Conservation (phyloP, 306 rosid species). For the Adenanthera pavonina region DNA sequence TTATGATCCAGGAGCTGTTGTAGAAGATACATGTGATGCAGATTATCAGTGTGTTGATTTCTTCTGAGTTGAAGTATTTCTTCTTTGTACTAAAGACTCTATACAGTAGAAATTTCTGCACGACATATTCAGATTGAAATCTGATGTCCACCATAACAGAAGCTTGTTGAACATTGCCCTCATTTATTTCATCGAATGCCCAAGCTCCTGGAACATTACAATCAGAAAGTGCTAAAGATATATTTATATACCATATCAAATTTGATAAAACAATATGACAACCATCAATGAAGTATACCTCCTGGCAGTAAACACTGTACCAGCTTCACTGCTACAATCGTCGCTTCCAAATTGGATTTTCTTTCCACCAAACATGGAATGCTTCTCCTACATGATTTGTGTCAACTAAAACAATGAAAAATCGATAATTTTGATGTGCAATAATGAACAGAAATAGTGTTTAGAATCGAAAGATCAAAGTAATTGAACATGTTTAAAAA, state of each 20-base stretch:
- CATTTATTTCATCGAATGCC: constrained; percentile 63
- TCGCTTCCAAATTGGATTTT: constrained; percentile 52
- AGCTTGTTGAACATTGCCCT: constrained; percentile 33
- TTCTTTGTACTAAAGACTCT: constrained; percentile 28
- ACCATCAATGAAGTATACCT: constrained; percentile 54
- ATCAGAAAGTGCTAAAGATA: constrained; percentile 21
- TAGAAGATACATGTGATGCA: constrained; percentile 42
- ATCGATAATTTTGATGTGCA: not conserved
- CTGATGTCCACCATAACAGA: constrained; percentile 33
- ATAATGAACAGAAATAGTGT: constrained; percentile 16
- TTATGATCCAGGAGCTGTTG: constrained; percentile 43
- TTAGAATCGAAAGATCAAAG: not conserved
- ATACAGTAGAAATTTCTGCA: constrained; percentile 41
- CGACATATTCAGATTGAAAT: constrained; percentile 29
- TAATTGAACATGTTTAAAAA: not conserved
- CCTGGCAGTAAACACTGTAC: constrained; percentile 42
- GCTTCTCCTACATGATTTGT: constrained; percentile 55
- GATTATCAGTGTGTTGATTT: constrained; percentile 38
- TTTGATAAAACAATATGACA: constrained; percentile 4
- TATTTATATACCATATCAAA: too few species aligned
- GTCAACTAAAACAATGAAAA: constrained; percentile 41
- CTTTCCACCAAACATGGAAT: constrained; percentile 57
- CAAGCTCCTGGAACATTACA: constrained; percentile 62
- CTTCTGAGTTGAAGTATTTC: constrained; percentile 31
- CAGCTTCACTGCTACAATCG: constrained; percentile 49